Conservation (phyloP, 768 basidiomycete species). For the Dioszegia hungarica region DNA sequence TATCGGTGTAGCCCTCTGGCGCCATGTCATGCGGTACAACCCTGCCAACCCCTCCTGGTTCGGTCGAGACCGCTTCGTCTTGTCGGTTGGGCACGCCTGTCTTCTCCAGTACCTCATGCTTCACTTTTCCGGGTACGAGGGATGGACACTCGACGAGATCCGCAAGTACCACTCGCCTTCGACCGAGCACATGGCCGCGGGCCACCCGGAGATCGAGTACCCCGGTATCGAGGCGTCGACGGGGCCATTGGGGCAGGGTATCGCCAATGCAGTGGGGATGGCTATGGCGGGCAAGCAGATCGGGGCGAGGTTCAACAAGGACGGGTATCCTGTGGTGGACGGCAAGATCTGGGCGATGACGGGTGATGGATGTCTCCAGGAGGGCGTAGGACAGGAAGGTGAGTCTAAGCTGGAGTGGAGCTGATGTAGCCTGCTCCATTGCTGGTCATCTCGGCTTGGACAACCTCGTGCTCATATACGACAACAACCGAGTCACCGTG, state of each 20-base stretch:
- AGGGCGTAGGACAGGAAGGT: constrained; percentile 49
- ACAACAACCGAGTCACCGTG: constrained; percentile 45
- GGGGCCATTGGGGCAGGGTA: constrained; percentile 47
- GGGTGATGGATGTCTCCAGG: constrained; percentile 48
- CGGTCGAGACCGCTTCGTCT: constrained; percentile 45
- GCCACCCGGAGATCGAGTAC: constrained; percentile 49
- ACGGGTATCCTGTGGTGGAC: constrained; percentile 29
- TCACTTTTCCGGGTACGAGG: constrained; percentile 46
- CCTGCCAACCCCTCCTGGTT: constrained; percentile 49
- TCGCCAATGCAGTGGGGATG: constrained; percentile 47
- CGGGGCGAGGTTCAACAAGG: constrained; percentile 41
- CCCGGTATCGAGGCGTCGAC: constrained; percentile 44
- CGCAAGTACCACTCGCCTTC: constrained; percentile 44
- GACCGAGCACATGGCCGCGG: constrained; percentile 43
- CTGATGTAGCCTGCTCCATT: constrained; percentile 38
- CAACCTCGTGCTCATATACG: constrained; percentile 47
- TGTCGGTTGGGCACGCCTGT: constrained; percentile 48
- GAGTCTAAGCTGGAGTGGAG: constrained; percentile 8
- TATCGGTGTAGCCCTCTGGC: constrained; percentile 46
- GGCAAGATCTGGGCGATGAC: constrained; percentile 47
- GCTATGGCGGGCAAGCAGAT: constrained; percentile 44
- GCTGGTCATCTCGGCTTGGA: constrained; percentile 46
- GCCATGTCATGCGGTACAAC: constrained; percentile 46
- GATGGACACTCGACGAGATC: constrained; percentile 47
- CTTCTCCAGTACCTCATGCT: constrained; percentile 47